phyloP scores from a whole-genome alignment of 2,329 filamentous ascomycete species.

The Epichloe sp. region DNA sequence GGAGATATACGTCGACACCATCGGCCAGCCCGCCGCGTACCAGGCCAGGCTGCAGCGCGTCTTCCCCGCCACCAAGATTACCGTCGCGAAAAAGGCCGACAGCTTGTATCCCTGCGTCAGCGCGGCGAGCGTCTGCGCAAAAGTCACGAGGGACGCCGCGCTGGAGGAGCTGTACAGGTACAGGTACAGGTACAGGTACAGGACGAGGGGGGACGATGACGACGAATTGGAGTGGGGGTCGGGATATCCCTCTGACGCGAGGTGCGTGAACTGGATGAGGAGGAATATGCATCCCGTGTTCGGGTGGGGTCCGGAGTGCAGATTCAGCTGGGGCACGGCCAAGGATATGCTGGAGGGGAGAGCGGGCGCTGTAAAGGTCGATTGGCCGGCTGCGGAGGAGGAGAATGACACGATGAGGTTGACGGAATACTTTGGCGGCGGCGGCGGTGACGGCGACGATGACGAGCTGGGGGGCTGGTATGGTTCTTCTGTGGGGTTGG shows the following conservation, averaged over 20 bases:
- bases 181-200: too few species aligned
- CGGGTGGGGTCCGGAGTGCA: slow-evolving; percentile 85
- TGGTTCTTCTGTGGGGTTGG: slow-evolving; percentile 55
- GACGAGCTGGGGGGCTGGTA: slow-evolving; percentile 77
- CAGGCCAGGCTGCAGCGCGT: slow-evolving; percentile 72
- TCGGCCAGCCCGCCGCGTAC: slow-evolving; percentile 71
- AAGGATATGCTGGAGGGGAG: slow-evolving; percentile 86
- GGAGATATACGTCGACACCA: slow-evolving; percentile 92
- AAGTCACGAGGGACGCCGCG: slow-evolving; percentile 86
- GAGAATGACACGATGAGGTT: slow-evolving; percentile 58
- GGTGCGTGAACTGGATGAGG: slow-evolving; percentile 71
- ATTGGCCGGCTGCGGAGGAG: slow-evolving; percentile 70
- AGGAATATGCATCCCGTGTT: slow-evolving; percentile 84
- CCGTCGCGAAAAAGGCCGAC: slow-evolving; percentile 83
- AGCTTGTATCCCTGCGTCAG: slow-evolving; percentile 85
- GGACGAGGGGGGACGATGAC: too few species aligned
- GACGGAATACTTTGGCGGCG: slow-evolving; percentile 58
- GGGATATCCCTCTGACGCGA: slow-evolving; percentile 80
- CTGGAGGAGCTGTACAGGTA: slow-evolving; percentile 62
- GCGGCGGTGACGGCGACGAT: slow-evolving; percentile 18
- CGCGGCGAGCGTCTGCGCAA: slow-evolving; percentile 87
- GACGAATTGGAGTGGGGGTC: slow-evolving; percentile 62
- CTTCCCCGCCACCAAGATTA: slow-evolving; percentile 66
- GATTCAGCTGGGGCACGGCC: slow-evolving; percentile 91
- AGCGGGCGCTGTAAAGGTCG: slow-evolving; percentile 53